Evolutionary conservation across 352 stramenopile genomes (phyloP), one percentile per base, ranked within the genome.

Genomic region (Phytophthora meadii): DNA sequence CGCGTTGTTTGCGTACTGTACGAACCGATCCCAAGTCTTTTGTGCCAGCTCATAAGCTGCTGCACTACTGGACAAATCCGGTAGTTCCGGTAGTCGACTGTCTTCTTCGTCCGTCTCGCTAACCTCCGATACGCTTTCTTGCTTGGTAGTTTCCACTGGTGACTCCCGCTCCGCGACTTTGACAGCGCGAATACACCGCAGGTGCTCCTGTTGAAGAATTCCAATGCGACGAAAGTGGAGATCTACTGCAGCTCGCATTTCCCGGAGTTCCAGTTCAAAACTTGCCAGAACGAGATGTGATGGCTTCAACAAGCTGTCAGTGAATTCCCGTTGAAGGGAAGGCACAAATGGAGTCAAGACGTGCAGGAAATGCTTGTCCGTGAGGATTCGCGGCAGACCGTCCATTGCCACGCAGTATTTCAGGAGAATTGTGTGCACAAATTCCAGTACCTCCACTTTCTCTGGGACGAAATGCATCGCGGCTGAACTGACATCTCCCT

Each of bases 391-490:
- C 4, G 76, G 78, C 0, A 79, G 51, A 5, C 47, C 55, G 50
- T 91, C 81, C 50, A 91, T 66, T 19, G 44, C 61, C 3, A 73
- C 61, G 28, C 84, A 71, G 51, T 89, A 91, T 2, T 68, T 60
- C n/a, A 73, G 49, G 0, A 91, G 49, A 6, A 87, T 58, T 0
- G 51, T 22, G 36, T 89, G 75, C 2, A 91, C 39, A 12, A 81
- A 9, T 24, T 82, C 72, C 19, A 88, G 70, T 6, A 87, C 56
- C 22, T 78, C 57, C 0, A 28, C 42, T 42, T 87, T 77, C 5
- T 64, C 45, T n/a, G 81, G 80, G 0, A 6, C 17, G 3, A 83
- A 40, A 36, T 57, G 34, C 48, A 87, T 70, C 24, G 42, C 36
- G 11, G 56, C n/a, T 5, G 51, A 57, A 30, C 52, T 66, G 22